A percentile compares a stretch with the other conserved stretches of the same genome.
Conservation (phyloP, 352 stramenopile species). For the Aphanomyces invadans region DNA sequence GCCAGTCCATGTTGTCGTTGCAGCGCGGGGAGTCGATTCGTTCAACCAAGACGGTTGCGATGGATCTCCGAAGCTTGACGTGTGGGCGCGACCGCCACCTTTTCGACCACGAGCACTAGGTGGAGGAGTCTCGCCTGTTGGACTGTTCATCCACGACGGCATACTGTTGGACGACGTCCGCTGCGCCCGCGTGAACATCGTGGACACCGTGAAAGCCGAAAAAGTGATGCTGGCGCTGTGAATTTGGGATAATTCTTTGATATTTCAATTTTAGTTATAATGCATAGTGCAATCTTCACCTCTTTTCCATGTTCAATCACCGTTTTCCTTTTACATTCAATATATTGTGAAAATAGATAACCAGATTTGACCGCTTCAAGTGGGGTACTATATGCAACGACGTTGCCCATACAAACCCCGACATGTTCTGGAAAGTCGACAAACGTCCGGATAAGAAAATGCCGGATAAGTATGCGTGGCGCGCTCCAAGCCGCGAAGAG, state of each 20-base stretch:
- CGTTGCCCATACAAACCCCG: too few relatives aligned
- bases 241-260: not conserved
- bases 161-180: constrained; percentile 21
- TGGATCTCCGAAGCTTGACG: constrained; percentile 21
- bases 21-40: not conserved
- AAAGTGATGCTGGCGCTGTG: not conserved
- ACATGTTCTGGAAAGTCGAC: too few relatives aligned
- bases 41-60: not conserved
- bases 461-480: not conserved
- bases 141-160: constrained; percentile 21
- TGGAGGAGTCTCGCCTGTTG: constrained; percentile 20
- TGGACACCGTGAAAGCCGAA: not conserved
- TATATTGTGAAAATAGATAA: not conserved
- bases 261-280: not conserved
- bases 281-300: not conserved
- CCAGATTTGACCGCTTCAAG: not conserved
- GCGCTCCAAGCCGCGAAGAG: too few relatives aligned
- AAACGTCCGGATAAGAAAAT: not conserved
- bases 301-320: not conserved
- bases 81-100: not conserved
- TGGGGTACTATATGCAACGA: too few relatives aligned
- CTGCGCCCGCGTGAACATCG: constrained; percentile 13
- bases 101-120: not conserved
- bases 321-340: not conserved
- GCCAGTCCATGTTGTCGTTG: not conserved